These are phyloP conservation scores for Tetracladium setigerum DNA, from an alignment of 495 filamentous ascomycete species.

Conservation along the genomic window DNA sequence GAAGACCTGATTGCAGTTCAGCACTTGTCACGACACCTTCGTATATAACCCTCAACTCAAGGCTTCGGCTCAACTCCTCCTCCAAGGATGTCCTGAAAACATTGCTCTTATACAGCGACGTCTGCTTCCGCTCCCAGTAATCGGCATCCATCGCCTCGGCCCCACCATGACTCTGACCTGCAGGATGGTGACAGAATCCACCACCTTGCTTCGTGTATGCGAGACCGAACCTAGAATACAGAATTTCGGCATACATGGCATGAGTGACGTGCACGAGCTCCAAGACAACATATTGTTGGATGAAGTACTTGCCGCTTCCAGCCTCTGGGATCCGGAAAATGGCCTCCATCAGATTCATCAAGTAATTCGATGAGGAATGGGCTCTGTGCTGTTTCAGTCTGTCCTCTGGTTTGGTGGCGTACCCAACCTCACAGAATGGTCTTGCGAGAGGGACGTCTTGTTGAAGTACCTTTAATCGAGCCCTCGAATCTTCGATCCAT, in stretches of 20 bases:
- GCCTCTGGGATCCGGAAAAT: neutral
- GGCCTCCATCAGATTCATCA: neutral
- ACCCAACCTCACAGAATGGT: neutral
- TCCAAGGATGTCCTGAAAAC: too few species aligned
- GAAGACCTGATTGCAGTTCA: too few species aligned
- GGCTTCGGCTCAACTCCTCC: too few species aligned
- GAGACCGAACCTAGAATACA: neutral
- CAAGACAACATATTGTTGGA: neutral
- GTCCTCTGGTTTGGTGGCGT: neutral
- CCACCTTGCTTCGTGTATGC: neutral
- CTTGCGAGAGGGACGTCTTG: neutral
- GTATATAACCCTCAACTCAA: too few species aligned
- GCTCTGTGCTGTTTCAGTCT: neutral
- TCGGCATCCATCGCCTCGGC: too few species aligned
- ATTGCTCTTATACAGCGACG: too few species aligned
- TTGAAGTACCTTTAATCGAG: neutral
- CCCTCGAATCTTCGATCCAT: neutral
- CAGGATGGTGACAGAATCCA: neutral
- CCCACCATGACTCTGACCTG: neutral
- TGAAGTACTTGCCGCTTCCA: too few species aligned
- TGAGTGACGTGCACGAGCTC: neutral
- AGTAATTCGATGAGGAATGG: neutral
- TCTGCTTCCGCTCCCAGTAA: too few species aligned
- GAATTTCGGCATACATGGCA: neutral
- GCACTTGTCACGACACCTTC: too few species aligned